These are phyloP conservation scores for Pontederia paniculata DNA, from an alignment of 176 grass and related monocot species.

Conservation along the genomic window DNA sequence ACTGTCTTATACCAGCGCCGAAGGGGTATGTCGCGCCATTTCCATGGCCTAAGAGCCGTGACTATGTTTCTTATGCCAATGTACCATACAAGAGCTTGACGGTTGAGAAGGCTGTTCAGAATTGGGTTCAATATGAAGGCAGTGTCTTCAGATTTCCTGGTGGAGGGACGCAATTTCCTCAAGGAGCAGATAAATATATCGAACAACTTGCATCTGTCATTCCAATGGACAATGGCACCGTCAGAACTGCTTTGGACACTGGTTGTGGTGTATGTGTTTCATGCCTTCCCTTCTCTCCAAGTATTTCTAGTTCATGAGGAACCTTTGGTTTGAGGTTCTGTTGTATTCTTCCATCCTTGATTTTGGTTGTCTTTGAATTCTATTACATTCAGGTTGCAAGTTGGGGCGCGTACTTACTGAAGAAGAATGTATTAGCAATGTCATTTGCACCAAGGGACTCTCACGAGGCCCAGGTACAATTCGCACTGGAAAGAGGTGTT, in stretches of 20 bases:
- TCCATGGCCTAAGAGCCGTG: slow-evolving; percentile 72
- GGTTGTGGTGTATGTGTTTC: slow-evolving; percentile 64
- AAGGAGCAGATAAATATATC: slow-evolving; percentile 70
- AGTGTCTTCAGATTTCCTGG: slow-evolving; percentile 82
- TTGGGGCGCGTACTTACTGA: slow-evolving; percentile 72
- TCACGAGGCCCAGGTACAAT: slow-evolving; percentile 78
- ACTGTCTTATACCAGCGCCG: slow-evolving; percentile 73
- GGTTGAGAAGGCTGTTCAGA: slow-evolving; percentile 81
- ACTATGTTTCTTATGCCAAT: slow-evolving; percentile 70
- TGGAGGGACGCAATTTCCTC: slow-evolving; percentile 75
- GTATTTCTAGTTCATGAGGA: too few relatives aligned
- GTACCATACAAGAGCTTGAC: slow-evolving; percentile 75
- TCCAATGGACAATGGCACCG: slow-evolving; percentile 44
- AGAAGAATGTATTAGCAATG: slow-evolving; percentile 67
- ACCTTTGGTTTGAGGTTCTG: too few relatives aligned
- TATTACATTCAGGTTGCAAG: slow-evolving; percentile 63
- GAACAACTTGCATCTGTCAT: slow-evolving; percentile 61
- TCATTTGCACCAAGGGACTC: slow-evolving; percentile 82
- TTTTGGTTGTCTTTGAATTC: slow-evolving; percentile 10
- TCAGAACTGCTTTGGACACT: slow-evolving; percentile 79
- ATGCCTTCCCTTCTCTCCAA: slow-evolving; percentile 7
- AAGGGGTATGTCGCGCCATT: slow-evolving; percentile 60
- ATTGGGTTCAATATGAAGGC: slow-evolving; percentile 83
- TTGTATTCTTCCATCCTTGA: too few relatives aligned
- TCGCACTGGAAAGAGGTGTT: slow-evolving; percentile 80